Evolutionary conservation across 352 stramenopile species (phyloP).

Genomic region (Phytopythium cucurbitacearum): DNA sequence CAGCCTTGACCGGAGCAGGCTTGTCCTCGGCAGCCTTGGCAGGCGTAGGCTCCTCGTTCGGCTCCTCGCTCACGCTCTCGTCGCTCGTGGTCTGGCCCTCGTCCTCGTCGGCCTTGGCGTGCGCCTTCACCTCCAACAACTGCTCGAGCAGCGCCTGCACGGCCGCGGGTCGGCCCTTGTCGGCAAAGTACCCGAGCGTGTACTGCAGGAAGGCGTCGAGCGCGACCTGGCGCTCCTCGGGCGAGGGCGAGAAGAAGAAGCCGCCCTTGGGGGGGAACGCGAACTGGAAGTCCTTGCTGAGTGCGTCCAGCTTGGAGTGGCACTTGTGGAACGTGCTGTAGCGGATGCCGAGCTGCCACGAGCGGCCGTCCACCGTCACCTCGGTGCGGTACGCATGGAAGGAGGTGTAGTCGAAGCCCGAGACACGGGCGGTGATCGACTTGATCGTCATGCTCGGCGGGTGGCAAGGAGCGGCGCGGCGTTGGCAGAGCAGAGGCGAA

Average conservation of each 20-base stretch:
- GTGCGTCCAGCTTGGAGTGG: slow-evolving; percentile 36
- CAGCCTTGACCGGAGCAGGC: slow-evolving; percentile 8
- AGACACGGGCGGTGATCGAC: slow-evolving; percentile 34
- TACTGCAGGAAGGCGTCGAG: slow-evolving; percentile 60
- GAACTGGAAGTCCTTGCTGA: slow-evolving; percentile 41
- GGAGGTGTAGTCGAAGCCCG: slow-evolving; percentile 31
- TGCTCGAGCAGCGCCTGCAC: slow-evolving; percentile 38
- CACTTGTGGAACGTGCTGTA: slow-evolving; percentile 59
- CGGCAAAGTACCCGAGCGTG: slow-evolving; percentile 24
- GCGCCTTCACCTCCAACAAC: slow-evolving; percentile 38
- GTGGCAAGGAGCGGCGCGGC: too few relatives aligned
- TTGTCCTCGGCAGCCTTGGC: not conserved
- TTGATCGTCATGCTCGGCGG: slow-evolving; percentile 4
- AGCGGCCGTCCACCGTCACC: slow-evolving; percentile 17
- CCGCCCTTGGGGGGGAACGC: slow-evolving; percentile 61
- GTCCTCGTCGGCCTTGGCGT: slow-evolving; percentile 13
- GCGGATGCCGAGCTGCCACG: slow-evolving; percentile 40
- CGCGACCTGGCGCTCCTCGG: slow-evolving; percentile 39
- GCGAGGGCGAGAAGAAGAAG: slow-evolving; percentile 58
- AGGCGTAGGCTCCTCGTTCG: slow-evolving; percentile 6
- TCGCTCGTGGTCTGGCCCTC: slow-evolving; percentile 18
- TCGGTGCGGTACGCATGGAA: slow-evolving; percentile 50
- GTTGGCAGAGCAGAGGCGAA: too few relatives aligned
- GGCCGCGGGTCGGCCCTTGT: slow-evolving; percentile 20
- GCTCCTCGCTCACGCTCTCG: slow-evolving; percentile 21